phyloP scores from a whole-genome alignment of 1,284 basidiomycete species.

The Malassezia pachydermatis region DNA sequence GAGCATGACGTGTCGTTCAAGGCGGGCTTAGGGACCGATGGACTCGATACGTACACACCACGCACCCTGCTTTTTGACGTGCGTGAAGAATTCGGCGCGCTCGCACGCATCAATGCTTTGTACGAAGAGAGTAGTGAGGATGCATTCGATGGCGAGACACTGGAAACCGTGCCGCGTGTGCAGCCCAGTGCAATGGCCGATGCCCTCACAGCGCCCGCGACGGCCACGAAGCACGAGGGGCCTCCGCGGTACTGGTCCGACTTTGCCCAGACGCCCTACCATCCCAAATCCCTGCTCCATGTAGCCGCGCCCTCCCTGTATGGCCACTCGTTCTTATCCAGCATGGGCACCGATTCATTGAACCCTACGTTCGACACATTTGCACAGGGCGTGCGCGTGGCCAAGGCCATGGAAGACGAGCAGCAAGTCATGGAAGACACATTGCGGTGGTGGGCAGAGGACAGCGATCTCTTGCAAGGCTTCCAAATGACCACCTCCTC shows the following conservation, averaged over 20 bases:
- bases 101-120: slow-evolving; percentile 25
- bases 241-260: slow-evolving; percentile 36
- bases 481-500: slow-evolving; percentile 31
- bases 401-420: slow-evolving; percentile 27
- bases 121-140: slow-evolving; percentile 18
- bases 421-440: slow-evolving; percentile 31
- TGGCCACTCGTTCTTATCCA: slow-evolving; percentile 11
- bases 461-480: slow-evolving; percentile 36
- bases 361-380: slow-evolving; percentile 23
- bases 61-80: slow-evolving; percentile 36
- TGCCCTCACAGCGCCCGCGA: neutral
- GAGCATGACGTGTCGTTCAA: slow-evolving; percentile 40
- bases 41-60: slow-evolving; percentile 36
- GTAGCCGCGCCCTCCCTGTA: slow-evolving; percentile 18
- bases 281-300: slow-evolving; percentile 31
- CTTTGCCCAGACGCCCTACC: slow-evolving; percentile 28
- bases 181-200: slow-evolving; percentile 2
- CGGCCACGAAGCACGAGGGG: neutral
- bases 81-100: slow-evolving; percentile 32
- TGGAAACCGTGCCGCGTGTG: slow-evolving; percentile 4
- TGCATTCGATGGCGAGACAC: neutral
- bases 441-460: slow-evolving; percentile 40
- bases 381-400: slow-evolving; percentile 23
- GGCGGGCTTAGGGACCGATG: slow-evolving; percentile 26
- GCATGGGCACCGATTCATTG: neutral